Evolutionary conservation across 352 stramenopile genomes (phyloP), one percentile per base, ranked within the genome.

Genomic region (Pythium vanterpoolii): DNA sequence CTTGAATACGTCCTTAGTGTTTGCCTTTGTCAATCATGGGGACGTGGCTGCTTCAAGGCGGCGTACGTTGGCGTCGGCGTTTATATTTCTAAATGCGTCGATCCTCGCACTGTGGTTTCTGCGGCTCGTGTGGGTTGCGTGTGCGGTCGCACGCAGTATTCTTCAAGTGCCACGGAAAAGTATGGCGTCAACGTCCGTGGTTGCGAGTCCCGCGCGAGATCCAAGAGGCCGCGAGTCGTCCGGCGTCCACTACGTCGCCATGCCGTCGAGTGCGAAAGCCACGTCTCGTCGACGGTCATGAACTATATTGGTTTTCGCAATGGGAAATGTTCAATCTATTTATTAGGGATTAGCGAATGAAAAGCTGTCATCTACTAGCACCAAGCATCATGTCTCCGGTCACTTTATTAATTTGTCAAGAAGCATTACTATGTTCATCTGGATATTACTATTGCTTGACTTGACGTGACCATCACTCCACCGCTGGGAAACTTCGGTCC

Each of bases 81-180:
- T 60, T 39, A 48, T 70, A 40, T 46, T 53, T 3, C 23, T 70
- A 48, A 70, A 70, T 33, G 47, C 63, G 19, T 24, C 56, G 21
- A 34, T 70, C 7, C 48, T 70, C 40, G 28, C 56, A 1, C 38
- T 66, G 26, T 70, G 63, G 63, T 70, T 70, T 30, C 7, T 62
- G 5, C 63, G 63, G 1, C 33, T 60, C 24, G 31, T 66, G 13
- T 34, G 24, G 10, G 30, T 70, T 23, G 24, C 27, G 8, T 51
- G 19, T 18, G 30, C 26, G 7, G 19, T 66, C 44, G 27, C 4
- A 14, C 43, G 51, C 21, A n/a, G 19, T 5, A 27, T 23, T 19
- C 1, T 26, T 2, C 14, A 28, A 1, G 23, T 2, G 26, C 30
- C 5, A 21, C 36, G 47, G 26, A 62, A 55, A 13, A 46, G 27